Conservation (phyloP, 129 eudicot genomes). For the Artemisia tridentata region DNA sequence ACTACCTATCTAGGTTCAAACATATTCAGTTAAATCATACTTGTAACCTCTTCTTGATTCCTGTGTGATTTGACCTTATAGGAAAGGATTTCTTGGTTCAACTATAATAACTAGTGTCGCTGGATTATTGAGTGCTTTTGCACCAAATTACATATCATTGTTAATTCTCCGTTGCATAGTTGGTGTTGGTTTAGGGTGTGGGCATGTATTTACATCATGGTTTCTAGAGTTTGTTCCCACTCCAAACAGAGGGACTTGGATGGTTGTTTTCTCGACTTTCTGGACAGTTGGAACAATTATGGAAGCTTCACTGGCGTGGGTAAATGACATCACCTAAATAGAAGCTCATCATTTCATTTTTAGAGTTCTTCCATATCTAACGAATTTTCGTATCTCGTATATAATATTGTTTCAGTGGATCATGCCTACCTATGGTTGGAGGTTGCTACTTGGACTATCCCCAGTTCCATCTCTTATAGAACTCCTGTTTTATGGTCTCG, state of each 20-base stretch:
- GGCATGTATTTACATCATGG: conserved; percentile 71
- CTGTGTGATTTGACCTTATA: conserved; percentile 18
- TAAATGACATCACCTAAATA: conserved; percentile 2
- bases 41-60: too few relatives aligned
- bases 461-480: conserved; percentile 57
- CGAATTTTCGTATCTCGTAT: not conserved
- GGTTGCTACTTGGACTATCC: conserved; percentile 69
- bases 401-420: conserved; percentile 39
- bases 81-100: conserved; percentile 74
- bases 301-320: conserved; percentile 82
- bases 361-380: not conserved
- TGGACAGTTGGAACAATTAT: conserved; percentile 81
- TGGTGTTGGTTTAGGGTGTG: conserved; percentile 78
- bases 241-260: conserved; percentile 72
- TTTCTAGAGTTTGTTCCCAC: conserved; percentile 78
- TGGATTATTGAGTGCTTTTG: conserved; percentile 57
- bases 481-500: conserved; percentile 38
- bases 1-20: too few relatives aligned
- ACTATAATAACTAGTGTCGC: conserved; percentile 51
- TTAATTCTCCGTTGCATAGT: conserved; percentile 57
- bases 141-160: conserved; percentile 54
- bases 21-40: too few relatives aligned
- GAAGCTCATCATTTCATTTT: not conserved
- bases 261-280: conserved; percentile 66
- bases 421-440: conserved; percentile 79